phyloP scores from a whole-genome alignment of 2,329 filamentous ascomycete species.

The Zymoseptoria crescenta region DNA sequence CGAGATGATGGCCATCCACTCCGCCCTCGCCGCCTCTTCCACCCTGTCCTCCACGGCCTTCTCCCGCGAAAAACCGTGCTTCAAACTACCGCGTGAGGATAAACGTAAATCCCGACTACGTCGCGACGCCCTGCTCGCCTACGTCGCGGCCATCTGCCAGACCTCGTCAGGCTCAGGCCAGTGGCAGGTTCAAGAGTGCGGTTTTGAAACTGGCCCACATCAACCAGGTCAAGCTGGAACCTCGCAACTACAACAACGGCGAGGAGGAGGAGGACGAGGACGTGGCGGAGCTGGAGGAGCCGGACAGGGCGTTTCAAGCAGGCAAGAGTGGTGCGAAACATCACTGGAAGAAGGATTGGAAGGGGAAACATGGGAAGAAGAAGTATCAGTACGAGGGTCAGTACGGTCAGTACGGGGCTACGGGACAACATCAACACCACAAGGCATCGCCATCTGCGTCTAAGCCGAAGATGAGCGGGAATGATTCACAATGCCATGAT shows the following conservation, averaged over 20 bases:
- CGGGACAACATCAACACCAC: slow-evolving; percentile 21
- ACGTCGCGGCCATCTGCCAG: slow-evolving; percentile 39
- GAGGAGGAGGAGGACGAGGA: slow-evolving; percentile 17
- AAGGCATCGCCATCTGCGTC: slow-evolving; percentile 20
- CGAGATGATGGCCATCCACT: slow-evolving; percentile 51
- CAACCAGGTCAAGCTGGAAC: slow-evolving; percentile 26
- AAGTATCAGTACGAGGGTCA: slow-evolving; percentile 25
- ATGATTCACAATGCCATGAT: slow-evolving; percentile 18
- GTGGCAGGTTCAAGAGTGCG: slow-evolving; percentile 37
- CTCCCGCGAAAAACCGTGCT: slow-evolving; percentile 44
- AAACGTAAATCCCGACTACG: slow-evolving; percentile 43
- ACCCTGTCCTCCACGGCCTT: slow-evolving; percentile 36
- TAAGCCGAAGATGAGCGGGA: slow-evolving; percentile 3
- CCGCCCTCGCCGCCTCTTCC: slow-evolving; percentile 40
- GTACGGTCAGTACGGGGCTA: slow-evolving; percentile 25
- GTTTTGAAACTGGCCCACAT: slow-evolving; percentile 43
- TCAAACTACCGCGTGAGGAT: slow-evolving; percentile 41
- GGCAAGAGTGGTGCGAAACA: slow-evolving; percentile 30
- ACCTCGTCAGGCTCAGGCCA: slow-evolving; percentile 29
- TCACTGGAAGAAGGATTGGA: slow-evolving; percentile 22
- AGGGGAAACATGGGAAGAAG: slow-evolving; percentile 23
- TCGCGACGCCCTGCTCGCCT: slow-evolving; percentile 36
- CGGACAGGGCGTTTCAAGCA: slow-evolving; percentile 24
- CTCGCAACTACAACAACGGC: slow-evolving; percentile 13
- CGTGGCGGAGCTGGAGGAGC: slow-evolving; percentile 20